Percentiles rank a stretch among this genome's conserved stretches.
phyloP scores from a whole-genome alignment of 495 filamentous ascomycete genomes.

The Platismatia glauca region DNA sequence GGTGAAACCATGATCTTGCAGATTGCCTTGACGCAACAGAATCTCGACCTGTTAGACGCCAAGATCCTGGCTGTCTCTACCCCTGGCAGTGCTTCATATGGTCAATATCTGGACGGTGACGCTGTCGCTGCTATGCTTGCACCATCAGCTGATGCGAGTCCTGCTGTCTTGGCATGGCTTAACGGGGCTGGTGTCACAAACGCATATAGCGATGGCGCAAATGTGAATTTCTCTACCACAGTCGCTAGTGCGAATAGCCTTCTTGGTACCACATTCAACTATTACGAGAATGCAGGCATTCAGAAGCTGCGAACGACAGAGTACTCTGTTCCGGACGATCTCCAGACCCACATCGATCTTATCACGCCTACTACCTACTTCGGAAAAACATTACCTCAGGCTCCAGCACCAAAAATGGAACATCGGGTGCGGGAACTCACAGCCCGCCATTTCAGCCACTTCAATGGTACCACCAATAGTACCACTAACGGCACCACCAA shows the following conservation, averaged over 20 bases:
- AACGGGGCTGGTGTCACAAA: slow-evolving; percentile 35
- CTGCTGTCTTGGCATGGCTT: slow-evolving; percentile 43
- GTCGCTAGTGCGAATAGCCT: slow-evolving; percentile 45
- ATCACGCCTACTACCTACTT: slow-evolving; percentile 53
- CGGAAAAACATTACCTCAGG: slow-evolving; percentile 30
- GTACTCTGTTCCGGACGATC: slow-evolving; percentile 49
- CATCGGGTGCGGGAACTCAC: background rate
- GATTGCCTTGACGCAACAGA: slow-evolving; percentile 46
- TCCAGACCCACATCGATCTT: slow-evolving; percentile 40
- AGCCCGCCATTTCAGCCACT: slow-evolving; percentile 24
- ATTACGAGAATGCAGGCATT: slow-evolving; percentile 33
- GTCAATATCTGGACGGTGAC: slow-evolving; percentile 53
- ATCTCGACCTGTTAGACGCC: slow-evolving; percentile 48
- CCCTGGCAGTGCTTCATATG: slow-evolving; percentile 52
- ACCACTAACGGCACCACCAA: background rate
- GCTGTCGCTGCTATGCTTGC: slow-evolving; percentile 43
- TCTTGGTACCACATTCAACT: slow-evolving; percentile 46
- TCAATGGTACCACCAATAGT: background rate
- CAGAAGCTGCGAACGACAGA: slow-evolving; percentile 44
- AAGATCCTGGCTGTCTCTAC: slow-evolving; percentile 53
- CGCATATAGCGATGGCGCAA: slow-evolving; percentile 40
- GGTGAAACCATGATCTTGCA: slow-evolving; percentile 40
- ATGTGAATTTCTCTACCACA: slow-evolving; percentile 46
- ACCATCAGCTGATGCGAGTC: slow-evolving; percentile 36
- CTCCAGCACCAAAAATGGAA: background rate